Conservation (phyloP, 129 eudicot species). For the Artemisia argyi region DNA sequence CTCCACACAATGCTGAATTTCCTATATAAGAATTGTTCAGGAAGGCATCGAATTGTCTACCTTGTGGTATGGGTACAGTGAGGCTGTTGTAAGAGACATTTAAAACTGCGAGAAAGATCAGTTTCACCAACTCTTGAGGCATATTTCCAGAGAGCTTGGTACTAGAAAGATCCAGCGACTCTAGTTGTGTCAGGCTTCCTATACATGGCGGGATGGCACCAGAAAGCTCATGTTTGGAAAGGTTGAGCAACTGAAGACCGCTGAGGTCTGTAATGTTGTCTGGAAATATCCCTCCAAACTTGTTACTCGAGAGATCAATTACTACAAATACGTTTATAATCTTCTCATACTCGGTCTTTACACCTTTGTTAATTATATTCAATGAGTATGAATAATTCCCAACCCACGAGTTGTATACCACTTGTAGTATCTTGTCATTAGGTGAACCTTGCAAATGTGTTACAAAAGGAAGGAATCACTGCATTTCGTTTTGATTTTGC, state of each 20-base stretch:
- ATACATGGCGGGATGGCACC: too few relatives aligned
- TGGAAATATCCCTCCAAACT: too few relatives aligned
- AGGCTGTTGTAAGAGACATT: not conserved
- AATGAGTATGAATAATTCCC: constrained; percentile 6
- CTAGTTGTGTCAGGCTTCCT: not conserved
- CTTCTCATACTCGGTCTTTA: not conserved
- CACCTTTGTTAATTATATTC: constrained; percentile 18
- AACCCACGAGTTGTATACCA: not conserved
- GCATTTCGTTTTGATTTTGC: too few relatives aligned
- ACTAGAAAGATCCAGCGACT: not conserved
- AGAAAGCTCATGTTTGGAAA: too few relatives aligned
- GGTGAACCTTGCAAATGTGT: too few relatives aligned
- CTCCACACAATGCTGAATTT: not conserved
- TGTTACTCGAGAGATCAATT: too few relatives aligned
- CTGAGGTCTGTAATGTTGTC: too few relatives aligned
- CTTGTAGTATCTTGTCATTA: too few relatives aligned
- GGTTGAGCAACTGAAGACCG: too few relatives aligned
- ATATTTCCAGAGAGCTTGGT: not conserved
- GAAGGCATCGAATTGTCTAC: not conserved
- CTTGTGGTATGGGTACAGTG: not conserved
- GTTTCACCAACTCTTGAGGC: not conserved
- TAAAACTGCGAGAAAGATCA: not conserved
- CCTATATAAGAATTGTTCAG: not conserved
- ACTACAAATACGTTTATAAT: too few relatives aligned
- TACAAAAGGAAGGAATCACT: too few relatives aligned